Evolutionary conservation across 306 rosid species (phyloP).

Genomic region (Fragaria ananassa): DNA sequence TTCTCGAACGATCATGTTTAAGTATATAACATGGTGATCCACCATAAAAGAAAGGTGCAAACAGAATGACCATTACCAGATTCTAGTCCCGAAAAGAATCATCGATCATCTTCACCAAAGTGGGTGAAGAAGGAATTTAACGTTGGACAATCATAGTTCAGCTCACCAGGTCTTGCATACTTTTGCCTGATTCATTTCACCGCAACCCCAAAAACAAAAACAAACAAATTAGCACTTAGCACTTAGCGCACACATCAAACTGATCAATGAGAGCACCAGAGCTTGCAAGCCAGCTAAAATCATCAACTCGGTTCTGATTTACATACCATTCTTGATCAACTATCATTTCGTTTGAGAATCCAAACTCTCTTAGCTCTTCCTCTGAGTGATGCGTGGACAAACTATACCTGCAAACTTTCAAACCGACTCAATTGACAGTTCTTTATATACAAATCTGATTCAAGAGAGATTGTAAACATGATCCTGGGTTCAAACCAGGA

Average conservation of each 20-base stretch:
- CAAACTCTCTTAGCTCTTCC: constrained; percentile 62
- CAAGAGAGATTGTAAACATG: not conserved
- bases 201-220: constrained; percentile 21
- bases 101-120: constrained; percentile 29
- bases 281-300: not conserved
- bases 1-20: too few species aligned
- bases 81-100: not conserved
- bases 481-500: not conserved
- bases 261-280: not conserved
- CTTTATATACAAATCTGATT: not conserved
- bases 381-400: constrained; percentile 63
- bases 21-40: too few species aligned
- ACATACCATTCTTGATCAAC: constrained; percentile 74
- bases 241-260: not conserved
- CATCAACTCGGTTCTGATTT: not conserved
- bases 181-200: constrained; percentile 55
- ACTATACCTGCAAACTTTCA: constrained; percentile 49
- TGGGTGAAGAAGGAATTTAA: constrained; percentile 75
- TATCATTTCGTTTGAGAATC: constrained; percentile 77
- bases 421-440: not conserved
- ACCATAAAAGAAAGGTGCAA: too few species aligned
- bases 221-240: not conserved
- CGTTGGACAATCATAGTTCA: constrained; percentile 81
- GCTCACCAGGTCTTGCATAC: constrained; percentile 68
- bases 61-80: not conserved